Percentiles rank a stretch among this genome's conserved stretches.
phyloP scores from a whole-genome alignment of 306 rosid species.

The Biancaea sappan region DNA sequence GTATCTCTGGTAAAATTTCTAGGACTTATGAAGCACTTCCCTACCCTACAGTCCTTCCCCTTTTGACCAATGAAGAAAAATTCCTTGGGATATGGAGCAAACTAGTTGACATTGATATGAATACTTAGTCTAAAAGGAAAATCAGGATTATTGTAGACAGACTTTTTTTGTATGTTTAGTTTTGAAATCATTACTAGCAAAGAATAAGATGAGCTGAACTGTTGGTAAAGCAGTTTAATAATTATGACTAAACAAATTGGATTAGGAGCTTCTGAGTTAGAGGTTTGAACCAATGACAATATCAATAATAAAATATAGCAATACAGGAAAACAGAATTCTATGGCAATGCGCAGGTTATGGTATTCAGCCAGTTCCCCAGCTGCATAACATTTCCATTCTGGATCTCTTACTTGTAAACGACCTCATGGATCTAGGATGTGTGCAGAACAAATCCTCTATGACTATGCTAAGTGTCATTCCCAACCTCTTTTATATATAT shows the following conservation, averaged over 20 bases:
- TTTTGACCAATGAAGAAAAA: not conserved
- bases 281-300: constrained; percentile 13
- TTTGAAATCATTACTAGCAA: constrained; percentile 7
- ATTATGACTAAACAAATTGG: not conserved
- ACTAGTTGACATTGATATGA: not conserved
- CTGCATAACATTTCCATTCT: not conserved
- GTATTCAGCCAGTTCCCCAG: not conserved
- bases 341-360: not conserved
- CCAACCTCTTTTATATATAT: not conserved
- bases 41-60: not conserved
- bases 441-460: not conserved
- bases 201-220: not conserved
- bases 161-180: not conserved
- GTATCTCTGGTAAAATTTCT: not conserved
- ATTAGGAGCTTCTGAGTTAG: constrained; percentile 3
- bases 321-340: no score
- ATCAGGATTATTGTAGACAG: not conserved
- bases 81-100: not conserved
- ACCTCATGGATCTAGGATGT: not conserved
- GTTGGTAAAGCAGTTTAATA: not conserved
- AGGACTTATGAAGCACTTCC: not conserved
- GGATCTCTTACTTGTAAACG: not conserved
- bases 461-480: not conserved
- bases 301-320: not conserved
- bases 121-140: not conserved